A percentile compares a stretch with the other conserved stretches of the same genome.
phyloP scores from a whole-genome alignment of 2,329 filamentous ascomycete genomes.

The Trichoderma citrinoviride region DNA sequence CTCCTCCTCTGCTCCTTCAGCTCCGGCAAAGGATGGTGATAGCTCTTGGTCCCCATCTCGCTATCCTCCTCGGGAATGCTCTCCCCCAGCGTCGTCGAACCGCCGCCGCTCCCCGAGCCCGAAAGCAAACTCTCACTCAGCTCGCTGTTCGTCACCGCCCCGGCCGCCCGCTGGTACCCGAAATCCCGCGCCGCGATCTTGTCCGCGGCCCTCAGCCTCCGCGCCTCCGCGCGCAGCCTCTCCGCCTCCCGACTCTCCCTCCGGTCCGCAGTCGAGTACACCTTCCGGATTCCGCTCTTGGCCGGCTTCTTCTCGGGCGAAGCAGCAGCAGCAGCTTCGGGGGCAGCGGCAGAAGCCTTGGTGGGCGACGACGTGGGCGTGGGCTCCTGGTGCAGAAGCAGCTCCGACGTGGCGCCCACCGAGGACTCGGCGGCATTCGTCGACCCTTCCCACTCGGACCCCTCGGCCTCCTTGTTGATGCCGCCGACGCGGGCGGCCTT shows the following conservation, averaged over 20 bases:
- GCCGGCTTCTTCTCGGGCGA: slow-evolving; percentile 16
- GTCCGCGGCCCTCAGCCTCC: slow-evolving; percentile 53
- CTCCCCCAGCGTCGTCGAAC: slow-evolving; percentile 22
- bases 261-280: slow-evolving; percentile 59
- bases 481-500: slow-evolving; percentile 84
- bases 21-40: slow-evolving; percentile 55
- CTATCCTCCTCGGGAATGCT: slow-evolving; percentile 30
- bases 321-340: slow-evolving; percentile 2
- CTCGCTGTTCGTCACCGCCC: slow-evolving; percentile 33
- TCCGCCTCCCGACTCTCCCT: slow-evolving; percentile 52
- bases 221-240: slow-evolving; percentile 55
- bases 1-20: slow-evolving; percentile 37
- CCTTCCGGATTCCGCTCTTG: slow-evolving; percentile 55
- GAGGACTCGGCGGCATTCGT: slow-evolving; percentile 65
- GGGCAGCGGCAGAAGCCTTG: slow-evolving; percentile 34
- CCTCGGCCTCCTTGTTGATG: slow-evolving; percentile 78
- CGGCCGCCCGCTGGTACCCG: slow-evolving; percentile 50
- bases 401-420: slow-evolving; percentile 58
- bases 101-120: slow-evolving; percentile 31
- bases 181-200: slow-evolving; percentile 49
- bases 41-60: slow-evolving; percentile 57
- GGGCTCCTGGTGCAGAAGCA: slow-evolving; percentile 57
- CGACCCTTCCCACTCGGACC: slow-evolving; percentile 73
- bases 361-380: slow-evolving; percentile 55
- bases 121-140: slow-evolving; percentile 34